Evolutionary conservation across 768 basidiomycete genomes (phyloP).

Genomic region (Xerocomus potaroensis): DNA sequence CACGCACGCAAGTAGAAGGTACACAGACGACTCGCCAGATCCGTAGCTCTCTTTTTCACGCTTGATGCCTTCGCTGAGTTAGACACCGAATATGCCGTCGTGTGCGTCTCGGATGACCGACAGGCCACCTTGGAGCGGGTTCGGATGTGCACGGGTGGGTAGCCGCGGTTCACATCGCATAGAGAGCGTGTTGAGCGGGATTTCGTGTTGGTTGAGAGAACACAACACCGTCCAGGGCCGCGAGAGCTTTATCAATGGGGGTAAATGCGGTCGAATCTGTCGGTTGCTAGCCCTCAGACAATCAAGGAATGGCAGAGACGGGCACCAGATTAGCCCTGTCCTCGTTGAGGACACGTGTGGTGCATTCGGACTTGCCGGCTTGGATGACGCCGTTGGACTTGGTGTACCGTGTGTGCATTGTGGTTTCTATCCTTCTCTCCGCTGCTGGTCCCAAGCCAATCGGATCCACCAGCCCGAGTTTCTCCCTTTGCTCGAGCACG

Average conservation of each 20-base stretch:
- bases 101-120: conserved; percentile 62
- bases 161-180: conserved; percentile 46
- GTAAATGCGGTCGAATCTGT: conserved; percentile 70
- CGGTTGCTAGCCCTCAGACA: background rate
- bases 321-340: conserved; percentile 60
- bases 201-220: conserved; percentile 93
- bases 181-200: conserved; percentile 87
- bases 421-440: conserved; percentile 10
- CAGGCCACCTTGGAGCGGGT: conserved; percentile 44
- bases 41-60: conserved; percentile 66
- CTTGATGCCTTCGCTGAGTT: conserved; percentile 66
- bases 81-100: conserved; percentile 75
- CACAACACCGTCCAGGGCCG: conserved; percentile 76
- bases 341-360: conserved; percentile 46
- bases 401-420: conserved; percentile 7
- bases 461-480: conserved; percentile 35
- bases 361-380: conserved; percentile 52
- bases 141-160: conserved; percentile 21
- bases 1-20: too few relatives aligned
- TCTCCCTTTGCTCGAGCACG: conserved; percentile 40
- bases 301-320: background rate
- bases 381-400: conserved; percentile 47
- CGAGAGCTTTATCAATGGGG: conserved; percentile 68
- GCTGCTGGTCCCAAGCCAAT: conserved; percentile 39
- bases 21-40: conserved; percentile 77